phyloP scores from a whole-genome alignment of 306 rosid genomes.

The Fagus crenata region DNA sequence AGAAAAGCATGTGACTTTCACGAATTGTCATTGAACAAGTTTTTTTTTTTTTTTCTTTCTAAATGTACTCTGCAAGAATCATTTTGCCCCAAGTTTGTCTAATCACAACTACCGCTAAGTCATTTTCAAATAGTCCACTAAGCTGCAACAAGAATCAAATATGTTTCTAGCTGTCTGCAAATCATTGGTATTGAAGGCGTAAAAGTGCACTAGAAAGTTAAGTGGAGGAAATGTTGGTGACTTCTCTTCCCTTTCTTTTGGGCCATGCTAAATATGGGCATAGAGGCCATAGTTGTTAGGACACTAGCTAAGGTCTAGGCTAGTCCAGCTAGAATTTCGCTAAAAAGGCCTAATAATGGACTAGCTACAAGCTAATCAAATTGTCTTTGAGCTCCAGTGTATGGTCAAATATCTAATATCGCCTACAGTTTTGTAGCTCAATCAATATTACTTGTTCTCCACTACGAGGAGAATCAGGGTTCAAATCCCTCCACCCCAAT shows the following conservation, averaged over 20 bases:
- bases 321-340: too few relatives aligned
- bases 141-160: neutral
- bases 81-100: neutral
- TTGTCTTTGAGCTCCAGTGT: too few relatives aligned
- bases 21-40: neutral
- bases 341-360: too few relatives aligned
- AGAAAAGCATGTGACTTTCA: neutral
- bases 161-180: neutral
- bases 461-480: too few relatives aligned
- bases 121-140: neutral
- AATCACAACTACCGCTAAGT: neutral
- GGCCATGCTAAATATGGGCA: neutral
- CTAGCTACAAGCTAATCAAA: too few relatives aligned
- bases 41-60: neutral
- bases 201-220: neutral
- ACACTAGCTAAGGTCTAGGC: too few relatives aligned
- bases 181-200: neutral
- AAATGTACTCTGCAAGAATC: neutral
- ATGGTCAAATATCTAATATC: too few relatives aligned
- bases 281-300: neutral
- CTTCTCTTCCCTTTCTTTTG: neutral
- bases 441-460: too few relatives aligned
- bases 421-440: too few relatives aligned
- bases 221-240: neutral
- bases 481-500: too few relatives aligned